These are phyloP conservation scores for Alternaria alternata DNA, from an alignment of 2,329 filamentous ascomycete genomes.

Conservation along the genomic window DNA sequence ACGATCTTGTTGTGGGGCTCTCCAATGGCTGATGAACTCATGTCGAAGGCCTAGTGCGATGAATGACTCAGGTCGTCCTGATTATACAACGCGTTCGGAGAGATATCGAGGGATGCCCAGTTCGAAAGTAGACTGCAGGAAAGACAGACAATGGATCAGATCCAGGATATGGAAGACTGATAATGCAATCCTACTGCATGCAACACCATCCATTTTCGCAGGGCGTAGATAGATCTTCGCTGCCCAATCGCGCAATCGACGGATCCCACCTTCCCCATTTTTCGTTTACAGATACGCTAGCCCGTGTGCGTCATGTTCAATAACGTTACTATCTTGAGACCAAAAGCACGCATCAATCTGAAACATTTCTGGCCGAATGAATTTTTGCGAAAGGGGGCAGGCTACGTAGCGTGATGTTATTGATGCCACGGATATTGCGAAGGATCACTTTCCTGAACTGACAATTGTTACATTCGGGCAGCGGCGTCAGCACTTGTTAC, in stretches of 20 bases:
- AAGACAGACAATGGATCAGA: background rate
- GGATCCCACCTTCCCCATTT: conserved; percentile 10
- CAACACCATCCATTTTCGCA: background rate
- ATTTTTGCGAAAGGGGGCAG: background rate
- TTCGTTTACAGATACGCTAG: conserved; percentile 20
- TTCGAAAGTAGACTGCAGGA: background rate
- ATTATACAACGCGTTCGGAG: background rate
- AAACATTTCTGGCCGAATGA: background rate
- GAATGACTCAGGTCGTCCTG: conserved; percentile 7
- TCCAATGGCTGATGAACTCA: background rate
- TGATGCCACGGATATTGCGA: background rate
- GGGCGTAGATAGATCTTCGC: background rate
- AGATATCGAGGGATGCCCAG: background rate
- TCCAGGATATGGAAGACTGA: background rate
- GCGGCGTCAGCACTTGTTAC: conserved; percentile 26
- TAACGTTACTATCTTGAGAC: conserved; percentile 8
- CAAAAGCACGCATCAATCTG: conserved; percentile 10
- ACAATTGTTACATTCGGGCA: background rate
- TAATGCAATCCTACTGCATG: background rate
- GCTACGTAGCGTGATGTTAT: background rate
- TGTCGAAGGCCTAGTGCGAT: background rate
- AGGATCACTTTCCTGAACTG: background rate
- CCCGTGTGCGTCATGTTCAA: conserved; percentile 17
- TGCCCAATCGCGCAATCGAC: background rate
- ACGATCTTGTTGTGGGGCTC: conserved; percentile 14